Percentiles rank a stretch among this genome's conserved stretches.
Evolutionary conservation across 495 filamentous ascomycete species (phyloP).

Genomic region (Podospora anserina): DNA sequence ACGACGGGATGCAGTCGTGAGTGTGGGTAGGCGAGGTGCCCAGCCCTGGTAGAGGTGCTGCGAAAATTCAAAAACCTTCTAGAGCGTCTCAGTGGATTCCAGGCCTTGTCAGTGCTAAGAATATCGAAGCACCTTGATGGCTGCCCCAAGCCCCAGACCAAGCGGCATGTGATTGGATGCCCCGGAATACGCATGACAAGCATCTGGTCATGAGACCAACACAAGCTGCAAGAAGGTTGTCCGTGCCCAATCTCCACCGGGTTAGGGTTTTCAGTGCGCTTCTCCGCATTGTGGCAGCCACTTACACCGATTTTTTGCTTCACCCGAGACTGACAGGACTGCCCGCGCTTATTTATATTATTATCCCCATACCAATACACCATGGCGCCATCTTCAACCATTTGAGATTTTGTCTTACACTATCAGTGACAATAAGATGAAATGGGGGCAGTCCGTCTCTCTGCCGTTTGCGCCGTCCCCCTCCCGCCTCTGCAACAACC

Average conservation of each 20-base stretch:
- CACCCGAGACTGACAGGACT: neutral
- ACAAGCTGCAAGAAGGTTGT: neutral
- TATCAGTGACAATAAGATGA: too few species aligned
- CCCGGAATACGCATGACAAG: neutral
- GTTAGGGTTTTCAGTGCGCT: neutral
- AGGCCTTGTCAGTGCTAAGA: neutral
- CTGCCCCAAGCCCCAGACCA: too few species aligned
- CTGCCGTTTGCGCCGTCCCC: too few species aligned
- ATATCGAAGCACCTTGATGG: too few species aligned
- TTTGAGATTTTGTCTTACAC: too few species aligned
- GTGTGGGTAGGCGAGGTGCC: too few species aligned
- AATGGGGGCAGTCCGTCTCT: neutral
- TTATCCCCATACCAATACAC: too few species aligned
- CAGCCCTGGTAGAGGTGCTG: neutral
- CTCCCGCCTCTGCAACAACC: neutral
- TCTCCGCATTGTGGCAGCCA: neutral
- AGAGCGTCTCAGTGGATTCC: neutral
- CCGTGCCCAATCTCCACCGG: neutral
- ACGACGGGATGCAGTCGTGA: too few species aligned
- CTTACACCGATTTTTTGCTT: neutral
- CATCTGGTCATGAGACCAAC: neutral
- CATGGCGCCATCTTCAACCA: too few species aligned
- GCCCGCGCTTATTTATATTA: too few species aligned
- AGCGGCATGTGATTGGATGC: neutral
- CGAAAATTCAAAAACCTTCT: neutral